These are phyloP conservation scores for Begonia masoniana DNA, from an alignment of 306 rosid species.

Conservation along the genomic window DNA sequence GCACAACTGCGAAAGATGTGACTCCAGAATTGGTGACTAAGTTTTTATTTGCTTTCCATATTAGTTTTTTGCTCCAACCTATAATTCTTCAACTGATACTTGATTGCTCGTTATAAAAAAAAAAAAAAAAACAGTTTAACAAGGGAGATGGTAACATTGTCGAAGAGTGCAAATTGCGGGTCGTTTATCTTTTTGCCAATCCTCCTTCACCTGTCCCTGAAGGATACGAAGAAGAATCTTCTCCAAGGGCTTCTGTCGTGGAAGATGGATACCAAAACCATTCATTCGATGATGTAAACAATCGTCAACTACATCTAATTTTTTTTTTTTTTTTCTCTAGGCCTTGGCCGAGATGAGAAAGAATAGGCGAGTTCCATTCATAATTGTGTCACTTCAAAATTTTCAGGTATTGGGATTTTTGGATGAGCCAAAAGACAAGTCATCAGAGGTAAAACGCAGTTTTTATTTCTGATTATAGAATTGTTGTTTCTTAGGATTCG, in stretches of 20 bases:
- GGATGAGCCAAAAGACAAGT: constrained; percentile 28
- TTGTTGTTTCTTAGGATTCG: too few relatives aligned
- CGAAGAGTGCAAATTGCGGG: constrained; percentile 36
- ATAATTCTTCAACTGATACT: too few relatives aligned
- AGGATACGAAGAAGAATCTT: constrained; percentile 33
- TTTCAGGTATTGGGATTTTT: constrained; percentile 30
- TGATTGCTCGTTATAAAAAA: too few relatives aligned
- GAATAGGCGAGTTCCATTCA: too few relatives aligned
- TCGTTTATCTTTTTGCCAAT: constrained; percentile 26
- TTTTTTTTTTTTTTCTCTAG: neutral
- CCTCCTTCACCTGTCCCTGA: constrained; percentile 39
- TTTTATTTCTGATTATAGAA: too few relatives aligned
- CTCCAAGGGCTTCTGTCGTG: constrained; percentile 14
- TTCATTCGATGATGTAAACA: constrained; percentile 31
- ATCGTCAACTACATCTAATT: neutral
- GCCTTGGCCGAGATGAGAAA: too few relatives aligned
- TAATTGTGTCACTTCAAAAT: neutral
- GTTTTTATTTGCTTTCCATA: too few relatives aligned
- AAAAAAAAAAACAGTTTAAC: constrained; percentile 15
- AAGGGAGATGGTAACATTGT: constrained; percentile 24
- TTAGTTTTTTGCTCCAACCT: too few relatives aligned
- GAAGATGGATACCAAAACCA: constrained; percentile 29
- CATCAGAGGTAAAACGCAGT: constrained; percentile 23
- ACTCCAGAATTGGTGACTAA: constrained; percentile 26
- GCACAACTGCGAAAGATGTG: constrained; percentile 18